Evolutionary conservation across 148 eudicot genomes (phyloP).

Genomic region (Fagopyrum esculentum): DNA sequence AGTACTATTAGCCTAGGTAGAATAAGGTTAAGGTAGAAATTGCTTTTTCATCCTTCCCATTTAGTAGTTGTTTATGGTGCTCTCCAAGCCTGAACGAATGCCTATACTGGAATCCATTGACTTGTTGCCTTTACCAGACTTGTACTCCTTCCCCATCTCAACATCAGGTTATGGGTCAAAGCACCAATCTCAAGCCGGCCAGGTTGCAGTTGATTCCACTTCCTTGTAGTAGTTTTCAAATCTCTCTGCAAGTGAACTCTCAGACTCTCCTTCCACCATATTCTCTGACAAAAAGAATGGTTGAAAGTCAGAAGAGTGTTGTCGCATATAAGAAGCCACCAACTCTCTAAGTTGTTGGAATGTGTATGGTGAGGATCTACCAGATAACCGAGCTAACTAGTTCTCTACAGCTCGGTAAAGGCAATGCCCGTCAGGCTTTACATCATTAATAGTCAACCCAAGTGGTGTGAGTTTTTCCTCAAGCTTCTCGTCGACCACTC

Average conservation of each 20-base stretch:
- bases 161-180: constrained; percentile 66
- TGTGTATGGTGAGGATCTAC: constrained; percentile 43
- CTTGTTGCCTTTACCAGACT: constrained; percentile 23
- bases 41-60: too few species aligned
- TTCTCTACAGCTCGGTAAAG: constrained; percentile 69
- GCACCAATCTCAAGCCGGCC: constrained; percentile 72
- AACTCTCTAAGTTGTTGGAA: constrained; percentile 53
- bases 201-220: constrained; percentile 64
- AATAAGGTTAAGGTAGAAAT: too few species aligned
- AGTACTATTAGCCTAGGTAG: too few species aligned
- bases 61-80: constrained; percentile 37
- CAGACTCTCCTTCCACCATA: constrained; percentile 35
- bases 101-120: constrained; percentile 26
- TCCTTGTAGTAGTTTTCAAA: constrained; percentile 59
- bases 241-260: constrained; percentile 38
- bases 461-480: constrained; percentile 55
- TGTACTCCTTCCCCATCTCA: constrained; percentile 82
- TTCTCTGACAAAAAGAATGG: constrained; percentile 65
- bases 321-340: constrained; percentile 61
- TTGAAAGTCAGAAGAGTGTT: constrained; percentile 46
- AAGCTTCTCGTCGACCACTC: constrained; percentile 36
- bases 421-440: constrained; percentile 75
- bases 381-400: constrained; percentile 37
- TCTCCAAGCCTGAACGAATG: constrained; percentile 81
- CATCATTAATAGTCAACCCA: constrained; percentile 45